These are phyloP conservation scores for Neurospora sublineolata DNA, from an alignment of 495 filamentous ascomycete genomes.

Conservation along the genomic window DNA sequence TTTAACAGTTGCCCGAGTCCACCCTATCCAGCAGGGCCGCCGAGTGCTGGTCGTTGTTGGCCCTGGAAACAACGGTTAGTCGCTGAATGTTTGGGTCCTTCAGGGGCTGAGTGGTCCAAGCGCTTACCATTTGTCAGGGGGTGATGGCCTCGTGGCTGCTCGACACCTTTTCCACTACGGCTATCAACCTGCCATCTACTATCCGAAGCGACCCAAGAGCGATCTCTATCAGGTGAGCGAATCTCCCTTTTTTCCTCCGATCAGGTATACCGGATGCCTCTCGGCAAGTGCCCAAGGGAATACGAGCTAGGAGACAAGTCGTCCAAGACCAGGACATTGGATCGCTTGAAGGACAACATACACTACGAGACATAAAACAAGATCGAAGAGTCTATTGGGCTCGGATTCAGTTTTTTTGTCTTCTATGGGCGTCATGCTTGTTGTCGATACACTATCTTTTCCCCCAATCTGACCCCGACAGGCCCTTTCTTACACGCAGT, in stretches of 20 bases:
- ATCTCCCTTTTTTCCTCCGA: background rate
- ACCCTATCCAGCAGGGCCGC: constrained; percentile 60
- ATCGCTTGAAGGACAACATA: background rate
- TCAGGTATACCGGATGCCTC: background rate
- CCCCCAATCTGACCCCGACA: background rate
- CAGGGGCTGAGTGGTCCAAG: constrained; percentile 6
- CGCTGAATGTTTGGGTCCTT: constrained; percentile 2
- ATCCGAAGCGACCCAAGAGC: constrained; percentile 81
- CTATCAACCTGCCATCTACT: constrained; percentile 83
- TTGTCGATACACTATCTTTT: background rate
- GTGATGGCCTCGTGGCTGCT: constrained; percentile 90
- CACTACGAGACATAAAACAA: background rate
- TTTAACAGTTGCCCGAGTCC: constrained; percentile 39
- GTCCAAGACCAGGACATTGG: background rate
- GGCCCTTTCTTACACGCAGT: background rate
- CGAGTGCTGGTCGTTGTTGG: constrained; percentile 81
- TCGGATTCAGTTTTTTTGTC: background rate
- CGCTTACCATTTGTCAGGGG: constrained; percentile 43
- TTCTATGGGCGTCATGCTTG: background rate
- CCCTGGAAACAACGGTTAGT: constrained; percentile 84
- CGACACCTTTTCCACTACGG: constrained; percentile 91
- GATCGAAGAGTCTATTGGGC: background rate
- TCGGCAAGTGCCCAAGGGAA: background rate
- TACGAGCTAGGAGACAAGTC: background rate
- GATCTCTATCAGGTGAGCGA: constrained; percentile 67